Evolutionary conservation across 208 protist genomes (phyloP).

Genomic region (Leptomonas seymouri): DNA sequence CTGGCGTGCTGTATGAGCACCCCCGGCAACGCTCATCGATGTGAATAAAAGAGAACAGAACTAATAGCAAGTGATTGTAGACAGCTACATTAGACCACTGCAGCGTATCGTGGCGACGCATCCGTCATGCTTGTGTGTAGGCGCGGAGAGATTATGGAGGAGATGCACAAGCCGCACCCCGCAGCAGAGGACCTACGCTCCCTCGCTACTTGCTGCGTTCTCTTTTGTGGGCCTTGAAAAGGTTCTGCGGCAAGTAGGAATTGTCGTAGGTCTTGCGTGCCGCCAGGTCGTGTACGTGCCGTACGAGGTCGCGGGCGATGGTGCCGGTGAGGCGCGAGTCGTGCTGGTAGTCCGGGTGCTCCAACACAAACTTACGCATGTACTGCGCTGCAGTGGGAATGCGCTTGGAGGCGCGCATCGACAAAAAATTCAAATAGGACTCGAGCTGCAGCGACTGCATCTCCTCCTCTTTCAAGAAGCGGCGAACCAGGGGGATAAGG

Average conservation of each 20-base stretch:
- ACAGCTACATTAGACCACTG: too few relatives aligned
- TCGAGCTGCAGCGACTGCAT: slow-evolving; percentile 62
- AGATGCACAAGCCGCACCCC: too few relatives aligned
- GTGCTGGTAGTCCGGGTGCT: slow-evolving; percentile 95
- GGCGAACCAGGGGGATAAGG: slow-evolving; percentile 92
- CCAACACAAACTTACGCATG: slow-evolving; percentile 92
- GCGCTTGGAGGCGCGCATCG: slow-evolving; percentile 92
- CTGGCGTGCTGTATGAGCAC: too few relatives aligned
- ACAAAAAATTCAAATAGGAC: slow-evolving; percentile 93
- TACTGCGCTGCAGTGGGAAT: slow-evolving; percentile 95
- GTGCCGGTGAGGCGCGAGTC: slow-evolving; percentile 93
- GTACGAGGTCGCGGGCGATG: slow-evolving; percentile 91
- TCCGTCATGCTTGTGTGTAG: too few relatives aligned
- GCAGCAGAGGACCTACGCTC: too few relatives aligned
- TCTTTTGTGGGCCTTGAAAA: slow-evolving; percentile 39
- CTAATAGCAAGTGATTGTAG: too few relatives aligned
- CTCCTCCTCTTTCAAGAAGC: slow-evolving; percentile 86
- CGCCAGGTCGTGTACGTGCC: slow-evolving; percentile 71
- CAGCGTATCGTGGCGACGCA: too few relatives aligned
- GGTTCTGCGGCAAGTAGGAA: slow-evolving; percentile 58
- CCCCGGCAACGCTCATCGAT: too few relatives aligned
- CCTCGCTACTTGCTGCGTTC: slow-evolving; percentile 17
- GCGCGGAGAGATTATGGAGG: too few relatives aligned
- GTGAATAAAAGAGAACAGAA: too few relatives aligned
- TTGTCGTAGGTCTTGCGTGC: slow-evolving; percentile 44